phyloP scores from a whole-genome alignment of 805 yeast genomes.

The Pichia sporocuriosa region DNA sequence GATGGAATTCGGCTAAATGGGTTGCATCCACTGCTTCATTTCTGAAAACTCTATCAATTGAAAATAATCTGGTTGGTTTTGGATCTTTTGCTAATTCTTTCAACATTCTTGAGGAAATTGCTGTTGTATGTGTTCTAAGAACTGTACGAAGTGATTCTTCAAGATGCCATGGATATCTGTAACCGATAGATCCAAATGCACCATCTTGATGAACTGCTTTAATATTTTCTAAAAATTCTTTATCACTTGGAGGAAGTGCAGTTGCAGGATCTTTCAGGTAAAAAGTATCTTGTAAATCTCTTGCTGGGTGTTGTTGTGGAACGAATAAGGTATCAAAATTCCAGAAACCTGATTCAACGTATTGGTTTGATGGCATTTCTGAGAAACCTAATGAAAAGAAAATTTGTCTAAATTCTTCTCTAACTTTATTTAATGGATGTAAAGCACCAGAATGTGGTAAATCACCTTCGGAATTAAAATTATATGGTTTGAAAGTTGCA shows the following conservation, averaged over 20 bases:
- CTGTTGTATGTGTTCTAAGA: constrained; percentile 95
- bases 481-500: constrained; percentile 86
- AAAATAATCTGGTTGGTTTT: constrained; percentile 83
- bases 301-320: constrained; percentile 99
- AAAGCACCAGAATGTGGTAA: constrained; percentile 84
- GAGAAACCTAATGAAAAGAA: constrained; percentile 97
- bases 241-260: constrained; percentile 81
- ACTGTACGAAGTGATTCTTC: constrained; percentile 89
- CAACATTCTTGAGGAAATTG: constrained; percentile 83
- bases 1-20: constrained; percentile 98
- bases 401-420: constrained; percentile 96
- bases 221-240: constrained; percentile 67
- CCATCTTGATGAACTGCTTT: constrained; percentile 84
- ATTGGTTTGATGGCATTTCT: constrained; percentile 98
- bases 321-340: constrained; percentile 94
- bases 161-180: constrained; percentile 95
- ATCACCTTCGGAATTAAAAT: constrained; percentile 92
- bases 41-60: constrained; percentile 97
- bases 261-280: constrained; percentile 86
- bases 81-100: constrained; percentile 84
- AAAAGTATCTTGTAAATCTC: constrained; percentile 98
- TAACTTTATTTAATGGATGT: constrained; percentile 93
- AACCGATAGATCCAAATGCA: constrained; percentile 91
- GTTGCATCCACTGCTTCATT: constrained; percentile 99
- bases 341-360: constrained; percentile 98